Percentiles rank a stretch among this genome's conserved stretches.
These are phyloP conservation scores for Hypsizygus ulmarius DNA, from an alignment of 1,284 basidiomycete species.

Conservation along the genomic window DNA sequence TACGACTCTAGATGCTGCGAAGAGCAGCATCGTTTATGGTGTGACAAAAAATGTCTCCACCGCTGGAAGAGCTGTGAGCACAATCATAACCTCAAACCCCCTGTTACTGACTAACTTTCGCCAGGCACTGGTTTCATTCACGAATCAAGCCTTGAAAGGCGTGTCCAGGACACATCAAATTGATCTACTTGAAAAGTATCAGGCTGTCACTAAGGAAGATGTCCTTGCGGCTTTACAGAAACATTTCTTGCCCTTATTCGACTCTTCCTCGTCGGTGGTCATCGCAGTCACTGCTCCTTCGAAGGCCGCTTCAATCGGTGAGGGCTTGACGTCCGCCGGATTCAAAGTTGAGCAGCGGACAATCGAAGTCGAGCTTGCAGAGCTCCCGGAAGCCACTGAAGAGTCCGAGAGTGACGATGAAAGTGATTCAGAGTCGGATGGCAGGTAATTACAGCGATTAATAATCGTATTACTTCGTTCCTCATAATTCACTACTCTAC, in stretches of 20 bases:
- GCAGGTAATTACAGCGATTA: not conserved
- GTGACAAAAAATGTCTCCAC: slow-evolving; percentile 84
- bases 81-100: not conserved
- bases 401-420: slow-evolving; percentile 34
- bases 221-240: slow-evolving; percentile 68
- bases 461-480: not conserved
- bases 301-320: slow-evolving; percentile 73
- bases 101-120: slow-evolving; percentile 8
- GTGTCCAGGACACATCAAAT: slow-evolving; percentile 73
- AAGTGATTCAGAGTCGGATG: slow-evolving; percentile 32
- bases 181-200: slow-evolving; percentile 75
- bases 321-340: slow-evolving; percentile 64
- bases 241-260: slow-evolving; percentile 88
- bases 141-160: slow-evolving; percentile 84
- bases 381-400: slow-evolving; percentile 38
- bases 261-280: slow-evolving; percentile 73
- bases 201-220: slow-evolving; percentile 76
- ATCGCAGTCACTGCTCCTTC: slow-evolving; percentile 82
- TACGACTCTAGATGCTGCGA: slow-evolving; percentile 87
- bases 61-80: slow-evolving; percentile 75
- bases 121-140: slow-evolving; percentile 77
- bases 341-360: slow-evolving; percentile 78
- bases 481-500: not conserved
- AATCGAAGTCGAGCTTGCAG: slow-evolving; percentile 62
- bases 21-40: slow-evolving; percentile 86